Evolutionary conservation across 2,329 filamentous ascomycete genomes (phyloP).

Genomic region (Arthrobotrys entomopaga): DNA sequence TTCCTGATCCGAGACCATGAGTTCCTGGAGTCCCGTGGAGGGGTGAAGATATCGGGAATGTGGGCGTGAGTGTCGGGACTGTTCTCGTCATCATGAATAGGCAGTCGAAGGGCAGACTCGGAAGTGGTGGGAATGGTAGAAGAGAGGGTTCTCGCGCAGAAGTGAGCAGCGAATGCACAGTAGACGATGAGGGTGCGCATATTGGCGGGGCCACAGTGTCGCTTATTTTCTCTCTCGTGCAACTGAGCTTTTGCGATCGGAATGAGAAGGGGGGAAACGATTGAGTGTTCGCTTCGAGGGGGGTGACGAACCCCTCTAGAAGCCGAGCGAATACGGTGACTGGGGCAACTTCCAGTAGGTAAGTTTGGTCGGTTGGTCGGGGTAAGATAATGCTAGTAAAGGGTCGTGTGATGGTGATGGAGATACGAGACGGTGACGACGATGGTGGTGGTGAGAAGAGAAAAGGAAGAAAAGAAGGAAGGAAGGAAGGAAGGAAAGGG

Average conservation of each 20-base stretch:
- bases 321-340: constrained; percentile 7
- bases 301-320: constrained; percentile 27
- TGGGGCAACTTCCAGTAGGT: constrained; percentile 14
- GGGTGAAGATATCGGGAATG: constrained; percentile 45
- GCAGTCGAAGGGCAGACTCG: constrained; percentile 45
- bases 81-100: constrained; percentile 46
- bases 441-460: constrained; percentile 21
- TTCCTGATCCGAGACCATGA: constrained; percentile 55
- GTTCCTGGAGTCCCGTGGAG: constrained; percentile 38
- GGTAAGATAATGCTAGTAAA: background rate
- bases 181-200: constrained; percentile 50
- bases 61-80: constrained; percentile 21
- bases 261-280: constrained; percentile 22
- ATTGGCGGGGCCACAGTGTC: constrained; percentile 12
- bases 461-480: background rate
- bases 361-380: background rate
- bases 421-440: constrained; percentile 14
- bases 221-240: constrained; percentile 2
- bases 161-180: constrained; percentile 48
- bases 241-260: background rate
- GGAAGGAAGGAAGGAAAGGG: background rate
- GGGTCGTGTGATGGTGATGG: background rate
- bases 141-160: constrained; percentile 42
- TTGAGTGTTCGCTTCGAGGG: constrained; percentile 44
- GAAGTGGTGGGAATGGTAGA: constrained; percentile 45